Evolutionary conservation across 768 basidiomycete species (phyloP).

Genomic region (Pholiota microspora): DNA sequence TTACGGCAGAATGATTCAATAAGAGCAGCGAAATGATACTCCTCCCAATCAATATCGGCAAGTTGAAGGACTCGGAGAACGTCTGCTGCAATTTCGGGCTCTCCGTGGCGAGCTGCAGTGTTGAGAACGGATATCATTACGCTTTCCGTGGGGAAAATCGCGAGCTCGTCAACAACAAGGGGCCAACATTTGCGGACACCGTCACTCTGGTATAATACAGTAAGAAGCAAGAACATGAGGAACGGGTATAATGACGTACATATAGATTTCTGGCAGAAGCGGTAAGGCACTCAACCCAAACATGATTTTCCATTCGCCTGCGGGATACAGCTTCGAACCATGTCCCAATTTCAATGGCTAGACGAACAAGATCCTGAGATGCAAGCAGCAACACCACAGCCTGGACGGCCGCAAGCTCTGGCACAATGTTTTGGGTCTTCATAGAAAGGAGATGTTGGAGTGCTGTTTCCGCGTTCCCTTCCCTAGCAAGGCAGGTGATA

Average conservation of each 20-base stretch:
- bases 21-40: constrained; percentile 76
- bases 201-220: constrained; percentile 47
- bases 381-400: constrained; percentile 55
- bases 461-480: constrained; percentile 62
- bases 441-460: constrained; percentile 62
- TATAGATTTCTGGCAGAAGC: constrained; percentile 64
- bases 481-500: constrained; percentile 42
- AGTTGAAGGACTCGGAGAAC: constrained; percentile 56
- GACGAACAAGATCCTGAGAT: constrained; percentile 49
- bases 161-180: constrained; percentile 47
- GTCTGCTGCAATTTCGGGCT: constrained; percentile 65
- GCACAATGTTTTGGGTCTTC: constrained; percentile 47
- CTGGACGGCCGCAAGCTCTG: constrained; percentile 48
- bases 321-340: constrained; percentile 56
- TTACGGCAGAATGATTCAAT: constrained; percentile 69
- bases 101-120: constrained; percentile 71
- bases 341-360: constrained; percentile 71
- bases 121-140: constrained; percentile 61
- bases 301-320: constrained; percentile 47
- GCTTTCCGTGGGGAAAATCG: constrained; percentile 66
- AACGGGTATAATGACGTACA: constrained; percentile 36
- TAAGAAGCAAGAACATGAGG: not conserved
- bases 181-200: constrained; percentile 68
- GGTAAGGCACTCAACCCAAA: constrained; percentile 68
- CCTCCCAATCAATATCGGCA: constrained; percentile 48